Evolutionary conservation across 148 eudicot species (phyloP).

Genomic region (Cornus kousa): DNA sequence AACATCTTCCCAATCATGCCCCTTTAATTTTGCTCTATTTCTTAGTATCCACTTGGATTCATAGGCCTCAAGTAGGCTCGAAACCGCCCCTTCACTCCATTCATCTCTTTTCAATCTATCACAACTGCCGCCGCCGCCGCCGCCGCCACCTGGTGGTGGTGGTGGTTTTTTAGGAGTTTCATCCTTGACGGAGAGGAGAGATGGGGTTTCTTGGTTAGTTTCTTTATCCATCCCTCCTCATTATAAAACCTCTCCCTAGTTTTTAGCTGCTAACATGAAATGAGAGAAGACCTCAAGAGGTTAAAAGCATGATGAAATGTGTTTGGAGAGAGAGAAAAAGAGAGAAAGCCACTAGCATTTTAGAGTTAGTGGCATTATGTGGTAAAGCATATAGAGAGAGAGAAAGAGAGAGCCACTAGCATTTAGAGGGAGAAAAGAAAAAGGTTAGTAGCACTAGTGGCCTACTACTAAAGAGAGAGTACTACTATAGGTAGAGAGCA

Average conservation of each 20-base stretch:
- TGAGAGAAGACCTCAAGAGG: slow-evolving; percentile 15
- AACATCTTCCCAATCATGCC: slow-evolving; percentile 95
- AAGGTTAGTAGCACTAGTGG: too few relatives aligned
- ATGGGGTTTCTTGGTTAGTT: slow-evolving; percentile 18
- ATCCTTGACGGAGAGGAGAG: slow-evolving; percentile 24
- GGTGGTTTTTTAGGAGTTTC: slow-evolving; percentile 35
- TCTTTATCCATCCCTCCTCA: slow-evolving; percentile 37
- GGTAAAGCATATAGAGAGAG: background rate
- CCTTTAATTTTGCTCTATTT: slow-evolving; percentile 86
- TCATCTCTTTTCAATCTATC: slow-evolving; percentile 81
- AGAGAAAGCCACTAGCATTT: slow-evolving; percentile 48
- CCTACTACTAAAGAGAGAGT: slow-evolving; percentile 14
- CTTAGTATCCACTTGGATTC: slow-evolving; percentile 82
- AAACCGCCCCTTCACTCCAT: slow-evolving; percentile 94
- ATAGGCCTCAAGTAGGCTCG: slow-evolving; percentile 72
- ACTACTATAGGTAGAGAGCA: slow-evolving; percentile 29
- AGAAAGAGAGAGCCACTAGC: background rate
- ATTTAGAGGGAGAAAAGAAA: background rate
- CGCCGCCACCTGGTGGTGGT: too few relatives aligned
- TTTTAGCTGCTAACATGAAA: slow-evolving; percentile 33
- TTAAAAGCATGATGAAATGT: background rate
- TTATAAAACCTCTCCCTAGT: background rate
- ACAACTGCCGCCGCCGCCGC: slow-evolving; percentile 21
- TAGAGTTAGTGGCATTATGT: slow-evolving; percentile 2
- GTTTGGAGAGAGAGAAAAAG: slow-evolving; percentile 2